Percentiles rank a stretch among this genome's conserved stretches.
Evolutionary conservation across 2,329 filamentous ascomycete genomes (phyloP).

Genomic region (Akanthomyces dipterigenus): DNA sequence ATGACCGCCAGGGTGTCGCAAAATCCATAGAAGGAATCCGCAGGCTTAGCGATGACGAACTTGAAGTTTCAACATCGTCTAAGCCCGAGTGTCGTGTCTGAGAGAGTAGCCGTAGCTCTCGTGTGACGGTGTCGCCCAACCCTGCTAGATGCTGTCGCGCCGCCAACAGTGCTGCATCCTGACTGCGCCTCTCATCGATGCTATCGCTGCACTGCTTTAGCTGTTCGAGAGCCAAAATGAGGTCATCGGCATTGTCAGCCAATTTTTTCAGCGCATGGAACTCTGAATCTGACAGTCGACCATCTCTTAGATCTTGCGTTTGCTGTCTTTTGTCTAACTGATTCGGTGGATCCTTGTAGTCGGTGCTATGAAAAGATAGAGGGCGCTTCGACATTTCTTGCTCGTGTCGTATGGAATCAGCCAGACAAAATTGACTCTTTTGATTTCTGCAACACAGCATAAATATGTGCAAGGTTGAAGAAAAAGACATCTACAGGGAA

Average conservation of each 20-base stretch:
- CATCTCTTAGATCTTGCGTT: neutral
- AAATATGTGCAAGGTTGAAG: neutral
- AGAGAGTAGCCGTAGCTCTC: neutral
- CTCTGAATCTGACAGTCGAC: neutral
- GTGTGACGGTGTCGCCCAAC: neutral
- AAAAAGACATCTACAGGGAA: neutral
- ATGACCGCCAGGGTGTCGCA: conserved; percentile 36
- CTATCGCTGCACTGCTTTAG: conserved; percentile 21
- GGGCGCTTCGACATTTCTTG: conserved; percentile 33
- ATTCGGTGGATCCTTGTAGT: neutral
- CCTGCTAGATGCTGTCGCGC: neutral
- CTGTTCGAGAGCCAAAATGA: conserved; percentile 32
- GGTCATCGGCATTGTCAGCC: conserved; percentile 27
- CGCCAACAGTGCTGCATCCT: neutral
- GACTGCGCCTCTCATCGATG: neutral
- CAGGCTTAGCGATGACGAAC: neutral
- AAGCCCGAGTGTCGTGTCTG: neutral
- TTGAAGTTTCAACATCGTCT: neutral
- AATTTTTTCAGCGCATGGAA: conserved; percentile 21
- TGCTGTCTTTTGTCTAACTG: neutral
- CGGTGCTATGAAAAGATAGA: conserved; percentile 14
- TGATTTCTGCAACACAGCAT: neutral
- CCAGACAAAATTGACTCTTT: neutral
- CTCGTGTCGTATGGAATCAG: neutral
- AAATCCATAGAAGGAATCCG: conserved; percentile 8